Conservation (phyloP, 2,329 filamentous ascomycete genomes). For the Aspergillus ochraceus region DNA sequence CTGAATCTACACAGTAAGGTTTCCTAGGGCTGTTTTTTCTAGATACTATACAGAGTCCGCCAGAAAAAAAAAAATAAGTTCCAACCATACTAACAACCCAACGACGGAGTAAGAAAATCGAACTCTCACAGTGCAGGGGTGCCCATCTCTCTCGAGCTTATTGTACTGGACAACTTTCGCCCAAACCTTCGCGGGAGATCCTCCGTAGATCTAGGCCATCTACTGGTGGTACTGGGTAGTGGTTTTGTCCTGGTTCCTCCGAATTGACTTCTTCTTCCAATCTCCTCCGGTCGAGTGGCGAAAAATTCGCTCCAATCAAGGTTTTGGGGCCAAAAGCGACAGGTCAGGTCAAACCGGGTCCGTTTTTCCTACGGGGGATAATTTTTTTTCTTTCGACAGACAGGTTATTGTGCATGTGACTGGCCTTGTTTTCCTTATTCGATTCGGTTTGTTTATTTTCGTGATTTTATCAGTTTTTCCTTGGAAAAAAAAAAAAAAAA, state of each 20-base stretch:
- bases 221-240: neutral
- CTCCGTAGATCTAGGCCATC: conserved; percentile 32
- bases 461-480: neutral
- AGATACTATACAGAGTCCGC: neutral
- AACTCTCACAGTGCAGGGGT: conserved; percentile 21
- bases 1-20: neutral
- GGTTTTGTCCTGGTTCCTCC: neutral
- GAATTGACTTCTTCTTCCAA: neutral
- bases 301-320: neutral
- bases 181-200: conserved; percentile 39
- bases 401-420: neutral
- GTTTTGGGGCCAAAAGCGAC: neutral
- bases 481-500: neutral
- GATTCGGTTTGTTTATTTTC: no score
- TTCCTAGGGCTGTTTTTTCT: neutral
- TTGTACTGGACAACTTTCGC: conserved; percentile 21
- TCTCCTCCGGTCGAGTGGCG: neutral
- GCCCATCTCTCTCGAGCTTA: conserved; percentile 23
- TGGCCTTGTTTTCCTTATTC: neutral
- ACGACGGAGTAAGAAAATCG: conserved; percentile 2
- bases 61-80: neutral
- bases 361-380: neutral
- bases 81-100: no score
- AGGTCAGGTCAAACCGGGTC: neutral
- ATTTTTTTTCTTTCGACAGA: neutral